Evolutionary conservation across 495 filamentous ascomycete genomes (phyloP).

Genomic region (Penicillium robsamsonii): DNA sequence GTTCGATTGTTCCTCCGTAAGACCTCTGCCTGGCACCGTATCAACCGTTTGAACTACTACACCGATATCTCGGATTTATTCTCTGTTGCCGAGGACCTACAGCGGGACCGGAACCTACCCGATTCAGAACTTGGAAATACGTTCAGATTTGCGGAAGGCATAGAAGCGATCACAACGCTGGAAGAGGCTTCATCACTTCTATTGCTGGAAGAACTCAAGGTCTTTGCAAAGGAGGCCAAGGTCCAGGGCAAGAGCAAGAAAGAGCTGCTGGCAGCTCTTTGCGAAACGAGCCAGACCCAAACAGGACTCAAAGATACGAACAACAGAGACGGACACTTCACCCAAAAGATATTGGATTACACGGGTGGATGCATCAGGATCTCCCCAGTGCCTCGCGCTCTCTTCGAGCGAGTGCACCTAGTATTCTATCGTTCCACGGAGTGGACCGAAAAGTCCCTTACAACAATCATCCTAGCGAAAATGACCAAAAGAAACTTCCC

Average conservation of each 20-base stretch:
- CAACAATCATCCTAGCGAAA: conserved; percentile 89
- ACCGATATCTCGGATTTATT: conserved; percentile 76
- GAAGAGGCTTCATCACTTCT: conserved; percentile 85
- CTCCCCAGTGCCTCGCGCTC: conserved; percentile 64
- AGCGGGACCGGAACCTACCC: conserved; percentile 39
- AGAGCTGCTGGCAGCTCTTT: conserved; percentile 70
- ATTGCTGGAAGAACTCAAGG: conserved; percentile 80
- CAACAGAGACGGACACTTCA: conserved; percentile 59
- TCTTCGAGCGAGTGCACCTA: conserved; percentile 92
- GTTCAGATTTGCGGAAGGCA: conserved; percentile 80
- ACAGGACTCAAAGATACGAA: conserved; percentile 63
- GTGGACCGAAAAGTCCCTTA: conserved; percentile 96
- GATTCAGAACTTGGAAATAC: conserved; percentile 44
- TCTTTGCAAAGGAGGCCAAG: conserved; percentile 80
- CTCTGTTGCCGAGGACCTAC: conserved; percentile 60
- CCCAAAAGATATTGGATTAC: conserved; percentile 72
- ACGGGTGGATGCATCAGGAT: conserved; percentile 85
- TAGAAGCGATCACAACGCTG: conserved; percentile 69
- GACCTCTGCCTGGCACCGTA: conserved; percentile 89
- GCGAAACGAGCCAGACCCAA: conserved; percentile 69
- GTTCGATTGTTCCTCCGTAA: conserved; percentile 93
- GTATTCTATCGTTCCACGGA: conserved; percentile 96
- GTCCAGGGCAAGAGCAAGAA: conserved; percentile 86
- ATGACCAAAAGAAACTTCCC: conserved; percentile 86
- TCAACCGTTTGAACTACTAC: conserved; percentile 71